Evolutionary conservation across 176 grass and related monocot species (phyloP).

Genomic region (Cocos nucifera): DNA sequence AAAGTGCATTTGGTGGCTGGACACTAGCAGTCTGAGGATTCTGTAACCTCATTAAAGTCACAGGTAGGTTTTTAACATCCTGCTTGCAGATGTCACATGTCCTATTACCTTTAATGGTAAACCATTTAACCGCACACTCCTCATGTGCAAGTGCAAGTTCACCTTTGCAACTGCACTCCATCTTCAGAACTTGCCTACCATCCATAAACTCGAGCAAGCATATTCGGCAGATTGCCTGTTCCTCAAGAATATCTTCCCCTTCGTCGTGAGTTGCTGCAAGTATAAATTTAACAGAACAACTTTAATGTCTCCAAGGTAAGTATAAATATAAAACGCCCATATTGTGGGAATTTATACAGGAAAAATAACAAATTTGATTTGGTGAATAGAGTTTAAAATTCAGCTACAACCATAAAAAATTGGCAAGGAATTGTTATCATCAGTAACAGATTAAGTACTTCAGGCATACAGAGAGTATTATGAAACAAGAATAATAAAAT

Average conservation of each 20-base stretch:
- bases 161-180: conserved; percentile 99
- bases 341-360: no score
- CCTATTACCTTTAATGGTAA: conserved; percentile 98
- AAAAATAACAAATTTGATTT: not conserved
- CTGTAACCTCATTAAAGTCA: conserved; percentile 84
- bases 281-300: not conserved
- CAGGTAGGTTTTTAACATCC: conserved; percentile 85
- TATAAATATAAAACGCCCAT: no score
- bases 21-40: conserved; percentile 48
- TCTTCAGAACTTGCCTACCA: conserved; percentile 92
- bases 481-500: no score
- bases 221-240: conserved; percentile 95
- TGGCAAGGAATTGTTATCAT: no score
- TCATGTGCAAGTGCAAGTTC: conserved; percentile 94
- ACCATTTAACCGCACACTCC: conserved; percentile 98
- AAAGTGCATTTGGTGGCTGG: conserved; percentile 37
- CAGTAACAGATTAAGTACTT: no score
- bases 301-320: no score
- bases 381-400: not conserved
- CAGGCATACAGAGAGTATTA: no score
- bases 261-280: conserved; percentile 44
- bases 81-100: conserved; percentile 91
- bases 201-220: conserved; percentile 84
- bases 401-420: no score
- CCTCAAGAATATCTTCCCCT: conserved; percentile 94